Conservation (phyloP, 176 grass and related monocot genomes). For the Leersia perrieri region DNA sequence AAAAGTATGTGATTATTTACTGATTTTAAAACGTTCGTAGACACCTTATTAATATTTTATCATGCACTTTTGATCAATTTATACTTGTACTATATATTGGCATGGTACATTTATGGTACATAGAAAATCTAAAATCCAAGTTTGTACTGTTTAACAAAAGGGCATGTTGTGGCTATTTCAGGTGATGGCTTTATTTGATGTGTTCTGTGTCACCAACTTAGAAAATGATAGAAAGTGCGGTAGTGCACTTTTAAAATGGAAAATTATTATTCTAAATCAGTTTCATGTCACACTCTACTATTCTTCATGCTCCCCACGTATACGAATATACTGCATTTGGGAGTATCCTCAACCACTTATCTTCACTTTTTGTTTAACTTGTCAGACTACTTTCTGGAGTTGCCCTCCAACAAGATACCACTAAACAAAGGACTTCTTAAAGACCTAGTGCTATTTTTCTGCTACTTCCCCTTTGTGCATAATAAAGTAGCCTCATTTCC, state of each 20-base stretch:
- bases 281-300: neutral
- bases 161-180: neutral
- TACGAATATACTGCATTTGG: neutral
- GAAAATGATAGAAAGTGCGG: neutral
- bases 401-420: slow-evolving; percentile 34
- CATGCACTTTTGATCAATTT: no score
- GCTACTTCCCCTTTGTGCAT: slow-evolving; percentile 17
- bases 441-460: slow-evolving; percentile 11
- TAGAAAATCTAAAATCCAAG: no score
- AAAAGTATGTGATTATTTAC: no score
- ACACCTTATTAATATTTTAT: no score
- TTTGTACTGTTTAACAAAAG: neutral
- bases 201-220: neutral
- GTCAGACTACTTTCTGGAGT: slow-evolving; percentile 4
- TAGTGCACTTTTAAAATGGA: slow-evolving; percentile 13
- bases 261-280: no score
- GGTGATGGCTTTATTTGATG: neutral
- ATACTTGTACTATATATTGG: no score
- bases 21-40: no score
- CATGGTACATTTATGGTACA: no score
- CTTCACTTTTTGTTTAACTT: slow-evolving; percentile 4
- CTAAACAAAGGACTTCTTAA: slow-evolving; percentile 20
- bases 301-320: neutral
- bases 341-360: neutral
- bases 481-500: slow-evolving; percentile 30